phyloP scores from a whole-genome alignment of 2,329 filamentous ascomycete genomes.

The Aspergillus terreus region DNA sequence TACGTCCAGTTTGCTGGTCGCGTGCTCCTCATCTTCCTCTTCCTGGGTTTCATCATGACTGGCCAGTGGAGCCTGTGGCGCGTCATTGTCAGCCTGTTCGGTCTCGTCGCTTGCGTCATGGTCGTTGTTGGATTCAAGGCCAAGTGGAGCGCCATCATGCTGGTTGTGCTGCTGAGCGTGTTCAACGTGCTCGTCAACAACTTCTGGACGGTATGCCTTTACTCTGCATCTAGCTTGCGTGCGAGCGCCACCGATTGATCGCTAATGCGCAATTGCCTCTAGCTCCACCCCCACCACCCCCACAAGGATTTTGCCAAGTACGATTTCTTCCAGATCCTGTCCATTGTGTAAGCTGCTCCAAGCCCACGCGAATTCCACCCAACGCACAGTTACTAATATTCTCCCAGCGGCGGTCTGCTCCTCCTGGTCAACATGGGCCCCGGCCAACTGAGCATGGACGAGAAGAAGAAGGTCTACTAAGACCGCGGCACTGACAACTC shows the following conservation, averaged over 20 bases:
- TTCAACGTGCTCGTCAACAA: conserved; percentile 99
- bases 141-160: conserved; percentile 93
- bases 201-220: conserved; percentile 88
- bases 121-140: conserved; percentile 99
- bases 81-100: conserved; percentile 76
- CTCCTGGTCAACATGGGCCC: conserved; percentile 98
- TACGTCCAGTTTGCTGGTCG: conserved; percentile 98
- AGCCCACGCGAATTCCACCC: not conserved
- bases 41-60: conserved; percentile 92
- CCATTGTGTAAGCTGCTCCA: conserved; percentile 69
- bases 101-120: conserved; percentile 92
- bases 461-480: conserved; percentile 99
- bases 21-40: conserved; percentile 94
- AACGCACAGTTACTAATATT: conserved; percentile 1
- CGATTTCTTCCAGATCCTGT: conserved; percentile 99
- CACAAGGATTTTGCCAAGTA: conserved; percentile 99
- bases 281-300: conserved; percentile 96
- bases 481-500: not conserved
- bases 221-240: not conserved
- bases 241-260: not conserved
- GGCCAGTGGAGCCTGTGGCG: conserved; percentile 90
- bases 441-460: conserved; percentile 95
- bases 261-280: conserved; percentile 16
- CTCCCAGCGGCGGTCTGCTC: conserved; percentile 72
- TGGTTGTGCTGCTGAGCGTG: conserved; percentile 90